Percentiles rank a stretch among this genome's conserved stretches.
Conservation (phyloP, 2,329 filamentous ascomycete species). For the Fusarium devonianum region DNA sequence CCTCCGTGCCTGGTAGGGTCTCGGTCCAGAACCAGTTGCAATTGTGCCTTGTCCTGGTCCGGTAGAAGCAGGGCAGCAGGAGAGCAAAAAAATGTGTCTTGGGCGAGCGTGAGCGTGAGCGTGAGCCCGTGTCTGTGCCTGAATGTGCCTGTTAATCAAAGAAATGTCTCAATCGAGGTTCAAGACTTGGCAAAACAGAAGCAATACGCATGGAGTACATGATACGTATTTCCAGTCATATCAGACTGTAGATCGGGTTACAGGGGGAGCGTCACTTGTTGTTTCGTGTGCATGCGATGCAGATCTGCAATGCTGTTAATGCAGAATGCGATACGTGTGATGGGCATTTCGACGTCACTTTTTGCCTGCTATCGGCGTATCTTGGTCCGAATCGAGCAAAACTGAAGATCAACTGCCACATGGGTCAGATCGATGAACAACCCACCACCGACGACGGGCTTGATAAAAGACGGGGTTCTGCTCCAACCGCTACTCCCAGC, state of each 20-base stretch:
- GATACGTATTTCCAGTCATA: too few relatives aligned
- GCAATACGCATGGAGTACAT: too few relatives aligned
- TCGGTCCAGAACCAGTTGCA: conserved; percentile 13
- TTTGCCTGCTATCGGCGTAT: conserved; percentile 4
- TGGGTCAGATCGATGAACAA: too few relatives aligned
- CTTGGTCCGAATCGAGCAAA: conserved; percentile 14
- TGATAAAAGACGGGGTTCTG: too few relatives aligned
- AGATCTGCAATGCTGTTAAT: conserved; percentile 22
- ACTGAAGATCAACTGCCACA: conserved; percentile 31
- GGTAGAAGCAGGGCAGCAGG: conserved; percentile 19
- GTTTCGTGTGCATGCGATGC: conserved; percentile 30
- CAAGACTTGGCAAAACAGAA: not conserved
- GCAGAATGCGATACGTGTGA: conserved; percentile 9
- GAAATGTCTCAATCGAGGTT: not conserved
- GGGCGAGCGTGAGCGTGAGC: conserved; percentile 17
- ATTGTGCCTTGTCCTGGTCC: conserved; percentile 9
- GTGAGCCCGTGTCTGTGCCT: not conserved
- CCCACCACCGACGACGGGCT: not conserved
- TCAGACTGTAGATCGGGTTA: conserved; percentile 8
- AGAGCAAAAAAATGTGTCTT: conserved; percentile 14
- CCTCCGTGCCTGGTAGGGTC: conserved; percentile 25
- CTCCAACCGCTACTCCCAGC: not conserved
- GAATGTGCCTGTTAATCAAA: not conserved
- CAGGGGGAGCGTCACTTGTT: conserved; percentile 8
- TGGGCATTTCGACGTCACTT: conserved; percentile 20